Conservation (phyloP, 495 filamentous ascomycete species). For the Astrothelium subdiscretum region DNA sequence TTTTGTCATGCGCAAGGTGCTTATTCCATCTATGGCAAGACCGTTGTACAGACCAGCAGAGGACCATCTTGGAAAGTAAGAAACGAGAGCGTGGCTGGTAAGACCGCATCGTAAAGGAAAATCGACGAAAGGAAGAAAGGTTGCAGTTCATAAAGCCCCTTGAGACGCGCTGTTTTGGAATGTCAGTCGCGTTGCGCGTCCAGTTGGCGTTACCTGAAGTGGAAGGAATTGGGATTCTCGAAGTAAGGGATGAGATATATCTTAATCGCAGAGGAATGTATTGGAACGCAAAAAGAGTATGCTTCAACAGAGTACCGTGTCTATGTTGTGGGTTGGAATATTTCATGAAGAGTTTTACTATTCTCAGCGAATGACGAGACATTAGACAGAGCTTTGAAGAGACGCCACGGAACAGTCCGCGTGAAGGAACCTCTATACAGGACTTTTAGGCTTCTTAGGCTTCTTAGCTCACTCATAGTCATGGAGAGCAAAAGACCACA, state of each 20-base stretch:
- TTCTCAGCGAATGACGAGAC: not conserved
- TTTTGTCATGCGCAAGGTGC: not conserved
- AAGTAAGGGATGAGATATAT: not conserved
- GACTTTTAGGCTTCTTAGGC: too few relatives aligned
- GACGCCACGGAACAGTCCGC: not conserved
- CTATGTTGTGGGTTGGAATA: not conserved
- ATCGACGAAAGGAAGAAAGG: not conserved
- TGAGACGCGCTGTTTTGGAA: slow-evolving; percentile 2
- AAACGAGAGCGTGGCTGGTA: not conserved
- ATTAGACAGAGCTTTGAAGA: not conserved
- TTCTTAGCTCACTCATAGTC: not conserved
- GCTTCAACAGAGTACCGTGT: not conserved
- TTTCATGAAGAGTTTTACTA: not conserved
- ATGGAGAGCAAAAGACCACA: not conserved
- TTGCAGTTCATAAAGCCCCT: not conserved
- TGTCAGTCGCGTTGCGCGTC: not conserved
- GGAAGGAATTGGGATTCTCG: not conserved
- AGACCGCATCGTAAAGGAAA: not conserved
- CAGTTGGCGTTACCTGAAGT: not conserved
- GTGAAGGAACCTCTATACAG: not conserved
- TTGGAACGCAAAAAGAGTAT: not conserved
- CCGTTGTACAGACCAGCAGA: not conserved
- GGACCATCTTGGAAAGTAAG: not conserved
- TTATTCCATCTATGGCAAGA: not conserved
- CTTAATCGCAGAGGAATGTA: not conserved